Evolutionary conservation across 768 basidiomycete genomes (phyloP), one percentile per base, ranked within the genome.

Genomic region (Russula sp.): DNA sequence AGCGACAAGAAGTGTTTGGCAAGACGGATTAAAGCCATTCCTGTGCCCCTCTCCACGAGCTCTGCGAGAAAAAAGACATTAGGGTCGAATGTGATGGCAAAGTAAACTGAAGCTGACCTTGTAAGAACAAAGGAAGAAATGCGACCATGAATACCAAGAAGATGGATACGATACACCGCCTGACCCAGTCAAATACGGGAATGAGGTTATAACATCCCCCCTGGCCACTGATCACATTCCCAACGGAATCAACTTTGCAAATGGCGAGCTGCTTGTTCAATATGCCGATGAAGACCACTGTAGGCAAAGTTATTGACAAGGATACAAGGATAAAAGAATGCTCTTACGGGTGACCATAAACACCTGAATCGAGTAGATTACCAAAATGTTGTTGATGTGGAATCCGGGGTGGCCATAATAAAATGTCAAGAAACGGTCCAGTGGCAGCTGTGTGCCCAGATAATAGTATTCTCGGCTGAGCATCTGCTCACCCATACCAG

Each of bases 401-500:
- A 99, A 99, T 72, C 93, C 97, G 61, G 97, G 96, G 77, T 99
- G 97, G 60, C 91, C 96, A 71, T 98, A 99, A 79, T 99, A 99
- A 83, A 98, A 99, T 24, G 96, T 98, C 71, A 99, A 81, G 87
- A 99, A 99, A 28, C 97, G 90, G 74, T 99, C 97, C 71, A 99
- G 86, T 38, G 97, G 97, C 61, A 99, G 81, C 75, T 99, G 97
- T 10, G 97, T 99, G 57, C 97, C 97, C 53, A 99, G 82, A 75
- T 98, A 99, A 76, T 98, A 99, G 75, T 99, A 99, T 77, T 99
- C 97, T 69, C 97, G 87, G 77, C 94, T 98, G 70, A 99, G 88
- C 94, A 98, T 96, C 73, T 99, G 97, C 76, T 99, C 97, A 71
- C 97, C 97, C 97, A 99, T 99, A 77, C 97, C 97, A 34, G 92